Percentiles rank a stretch among this genome's conserved stretches.
These are phyloP conservation scores for Amaranthus tricolor DNA, from an alignment of 179 eudicot genomes.

Conservation along the genomic window DNA sequence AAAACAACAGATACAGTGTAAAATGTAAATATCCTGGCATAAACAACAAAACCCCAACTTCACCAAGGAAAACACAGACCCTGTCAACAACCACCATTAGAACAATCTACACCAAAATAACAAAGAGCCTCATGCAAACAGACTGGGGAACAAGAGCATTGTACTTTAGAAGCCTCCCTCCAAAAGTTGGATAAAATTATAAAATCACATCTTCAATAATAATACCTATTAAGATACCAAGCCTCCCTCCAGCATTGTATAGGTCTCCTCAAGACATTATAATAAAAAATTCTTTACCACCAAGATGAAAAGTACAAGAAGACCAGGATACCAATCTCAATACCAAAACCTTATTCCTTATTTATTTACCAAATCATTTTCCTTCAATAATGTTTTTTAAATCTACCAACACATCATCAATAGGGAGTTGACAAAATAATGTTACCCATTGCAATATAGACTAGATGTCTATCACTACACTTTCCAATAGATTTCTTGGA, in stretches of 20 bases:
- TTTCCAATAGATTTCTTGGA: no score
- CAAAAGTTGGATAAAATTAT: not conserved
- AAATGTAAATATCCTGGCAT: not conserved
- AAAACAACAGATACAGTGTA: not conserved
- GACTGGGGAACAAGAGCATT: not conserved
- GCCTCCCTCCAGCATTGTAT: no score
- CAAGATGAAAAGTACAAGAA: not conserved
- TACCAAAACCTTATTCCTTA: no score
- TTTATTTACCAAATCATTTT: no score
- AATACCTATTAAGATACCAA: not conserved
- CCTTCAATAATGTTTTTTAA: no score
- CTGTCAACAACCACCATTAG: not conserved
- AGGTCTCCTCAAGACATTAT: not conserved
- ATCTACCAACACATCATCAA: no score
- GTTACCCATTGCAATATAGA: no score
- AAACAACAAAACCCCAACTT: not conserved
- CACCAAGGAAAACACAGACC: not conserved
- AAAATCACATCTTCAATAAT: not conserved
- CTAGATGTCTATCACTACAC: no score
- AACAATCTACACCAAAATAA: not conserved
- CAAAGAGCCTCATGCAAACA: not conserved
- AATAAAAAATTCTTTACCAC: not conserved
- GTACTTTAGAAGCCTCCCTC: not conserved
- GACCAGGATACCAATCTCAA: not conserved
- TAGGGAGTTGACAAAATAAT: no score